phyloP scores from a whole-genome alignment of 1,139 yeast species.

The Hansenula anomala region DNA sequence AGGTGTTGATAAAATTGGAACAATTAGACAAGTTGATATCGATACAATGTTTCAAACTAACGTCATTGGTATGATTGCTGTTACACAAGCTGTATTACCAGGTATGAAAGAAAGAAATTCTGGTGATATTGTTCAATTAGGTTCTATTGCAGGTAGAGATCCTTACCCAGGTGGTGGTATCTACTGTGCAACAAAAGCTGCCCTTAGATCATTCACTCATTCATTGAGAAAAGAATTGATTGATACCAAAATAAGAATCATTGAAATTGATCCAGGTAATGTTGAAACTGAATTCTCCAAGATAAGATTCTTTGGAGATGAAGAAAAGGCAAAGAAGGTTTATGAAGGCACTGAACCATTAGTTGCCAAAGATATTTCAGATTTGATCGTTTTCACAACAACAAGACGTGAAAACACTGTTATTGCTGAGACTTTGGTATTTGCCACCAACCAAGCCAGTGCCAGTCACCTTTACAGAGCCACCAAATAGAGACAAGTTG shows the following conservation, averaged over 20 bases:
- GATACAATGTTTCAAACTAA: slow-evolving; percentile 61
- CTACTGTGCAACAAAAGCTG: slow-evolving; percentile 80
- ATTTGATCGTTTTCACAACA: slow-evolving; percentile 55
- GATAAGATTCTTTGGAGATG: slow-evolving; percentile 64
- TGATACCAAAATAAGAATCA: slow-evolving; percentile 58
- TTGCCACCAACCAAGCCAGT: slow-evolving; percentile 63
- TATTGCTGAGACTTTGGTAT: slow-evolving; percentile 65
- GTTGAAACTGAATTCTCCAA: slow-evolving; percentile 76
- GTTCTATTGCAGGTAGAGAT: slow-evolving; percentile 78
- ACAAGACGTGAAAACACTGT: slow-evolving; percentile 67
- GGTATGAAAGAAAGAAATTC: slow-evolving; percentile 46
- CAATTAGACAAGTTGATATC: slow-evolving; percentile 43
- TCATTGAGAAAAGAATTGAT: slow-evolving; percentile 68
- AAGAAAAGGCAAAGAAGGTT: slow-evolving; percentile 57
- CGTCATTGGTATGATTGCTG: slow-evolving; percentile 56
- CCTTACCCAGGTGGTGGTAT: slow-evolving; percentile 76
- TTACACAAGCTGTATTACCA: slow-evolving; percentile 57
- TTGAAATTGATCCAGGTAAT: slow-evolving; percentile 77
- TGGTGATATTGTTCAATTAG: slow-evolving; percentile 72
- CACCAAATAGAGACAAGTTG: not conserved
- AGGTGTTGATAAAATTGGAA: slow-evolving; percentile 57
- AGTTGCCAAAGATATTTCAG: slow-evolving; percentile 68
- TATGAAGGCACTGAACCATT: slow-evolving; percentile 68
- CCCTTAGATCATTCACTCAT: slow-evolving; percentile 61
- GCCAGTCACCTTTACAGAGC: slow-evolving; percentile 20